Evolutionary conservation across 2,329 filamentous ascomycete species (phyloP).

Genomic region (Clarireedia paspali): DNA sequence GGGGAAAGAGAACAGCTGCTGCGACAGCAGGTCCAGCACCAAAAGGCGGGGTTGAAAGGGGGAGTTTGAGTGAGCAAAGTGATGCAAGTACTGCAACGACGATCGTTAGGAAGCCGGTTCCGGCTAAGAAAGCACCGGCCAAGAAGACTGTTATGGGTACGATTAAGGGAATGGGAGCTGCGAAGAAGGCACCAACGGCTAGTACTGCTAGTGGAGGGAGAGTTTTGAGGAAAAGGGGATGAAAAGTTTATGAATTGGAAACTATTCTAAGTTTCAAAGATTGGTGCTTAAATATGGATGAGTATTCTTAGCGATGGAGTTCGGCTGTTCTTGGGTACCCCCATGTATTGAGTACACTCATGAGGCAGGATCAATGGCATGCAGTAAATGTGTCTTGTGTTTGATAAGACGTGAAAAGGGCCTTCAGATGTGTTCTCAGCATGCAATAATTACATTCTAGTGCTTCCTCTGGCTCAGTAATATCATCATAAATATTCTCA

Average conservation of each 20-base stretch:
- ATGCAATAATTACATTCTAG: too few species aligned
- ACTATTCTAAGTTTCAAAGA: not conserved
- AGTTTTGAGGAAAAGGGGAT: slow-evolving; percentile 26
- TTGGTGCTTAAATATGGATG: not conserved
- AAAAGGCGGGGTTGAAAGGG: slow-evolving; percentile 42
- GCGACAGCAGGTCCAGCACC: slow-evolving; percentile 32
- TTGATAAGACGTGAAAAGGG: not conserved
- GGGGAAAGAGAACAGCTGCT: slow-evolving; percentile 26
- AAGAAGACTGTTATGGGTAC: slow-evolving; percentile 49
- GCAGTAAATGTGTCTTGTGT: not conserved
- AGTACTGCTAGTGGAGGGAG: slow-evolving; percentile 29
- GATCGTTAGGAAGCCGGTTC: slow-evolving; percentile 51
- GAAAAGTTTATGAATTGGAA: not conserved
- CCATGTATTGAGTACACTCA: not conserved
- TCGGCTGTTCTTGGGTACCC: not conserved
- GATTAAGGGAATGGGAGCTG: slow-evolving; percentile 43
- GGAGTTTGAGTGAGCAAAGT: slow-evolving; percentile 57
- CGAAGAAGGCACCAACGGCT: slow-evolving; percentile 42
- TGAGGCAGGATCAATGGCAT: not conserved
- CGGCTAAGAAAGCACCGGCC: slow-evolving; percentile 32
- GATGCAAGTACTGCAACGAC: slow-evolving; percentile 34
- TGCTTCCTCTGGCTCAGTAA: not conserved
- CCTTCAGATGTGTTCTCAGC: too few species aligned
- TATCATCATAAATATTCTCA: not conserved
- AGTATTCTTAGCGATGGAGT: not conserved